Percentiles rank a stretch among this genome's conserved stretches.
These are phyloP conservation scores for Fagopyrum homotropicum DNA, from an alignment of 148 eudicot species.

Conservation along the genomic window DNA sequence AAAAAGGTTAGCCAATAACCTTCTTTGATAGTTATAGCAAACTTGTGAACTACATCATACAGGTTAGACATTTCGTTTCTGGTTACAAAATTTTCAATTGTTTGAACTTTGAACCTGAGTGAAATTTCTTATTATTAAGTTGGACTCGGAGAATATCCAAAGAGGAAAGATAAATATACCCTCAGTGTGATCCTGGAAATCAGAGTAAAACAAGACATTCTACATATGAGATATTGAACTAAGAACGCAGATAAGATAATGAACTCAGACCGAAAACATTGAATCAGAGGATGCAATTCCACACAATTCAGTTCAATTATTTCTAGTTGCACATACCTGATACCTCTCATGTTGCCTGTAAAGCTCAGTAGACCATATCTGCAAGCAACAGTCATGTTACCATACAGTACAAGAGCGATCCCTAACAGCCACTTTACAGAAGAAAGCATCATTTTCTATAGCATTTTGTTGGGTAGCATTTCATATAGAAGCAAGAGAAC, in stretches of 20 bases:
- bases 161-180: slow-evolving; percentile 27
- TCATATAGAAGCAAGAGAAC: background rate
- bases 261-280: background rate
- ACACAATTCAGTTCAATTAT: background rate
- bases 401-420: slow-evolving; percentile 6
- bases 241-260: background rate
- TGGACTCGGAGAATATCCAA: background rate
- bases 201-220: slow-evolving; percentile 53
- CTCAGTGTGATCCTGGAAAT: slow-evolving; percentile 50
- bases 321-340: slow-evolving; percentile 14
- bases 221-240: slow-evolving; percentile 24
- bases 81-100: background rate
- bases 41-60: background rate
- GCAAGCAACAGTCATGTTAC: slow-evolving; percentile 22
- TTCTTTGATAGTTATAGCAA: too few relatives aligned
- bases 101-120: background rate
- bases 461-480: background rate
- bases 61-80: too few relatives aligned
- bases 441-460: background rate
- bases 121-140: background rate
- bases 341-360: slow-evolving; percentile 49
- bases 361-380: slow-evolving; percentile 42
- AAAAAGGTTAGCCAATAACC: too few relatives aligned
- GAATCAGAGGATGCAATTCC: background rate
- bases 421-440: background rate